These are phyloP conservation scores for Coemansia sp. DNA, from an alignment of 192 early-diverging fungal genomes.

Conservation along the genomic window DNA sequence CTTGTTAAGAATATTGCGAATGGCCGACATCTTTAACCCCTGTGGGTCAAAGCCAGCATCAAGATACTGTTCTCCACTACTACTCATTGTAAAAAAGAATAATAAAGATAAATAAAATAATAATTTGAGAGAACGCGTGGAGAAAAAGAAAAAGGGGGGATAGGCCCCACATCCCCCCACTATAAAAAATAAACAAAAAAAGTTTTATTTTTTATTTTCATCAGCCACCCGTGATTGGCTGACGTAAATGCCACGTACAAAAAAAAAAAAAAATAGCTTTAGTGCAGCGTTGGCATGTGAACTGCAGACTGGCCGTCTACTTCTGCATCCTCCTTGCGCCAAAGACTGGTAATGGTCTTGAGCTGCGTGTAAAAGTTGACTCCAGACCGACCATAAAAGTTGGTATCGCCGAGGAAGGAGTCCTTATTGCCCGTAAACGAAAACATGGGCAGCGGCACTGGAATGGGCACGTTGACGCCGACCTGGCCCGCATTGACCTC, in stretches of 20 bases:
- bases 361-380: constrained; percentile 86
- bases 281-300: constrained; percentile 85
- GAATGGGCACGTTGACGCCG: constrained; percentile 88
- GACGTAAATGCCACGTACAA: constrained; percentile 1
- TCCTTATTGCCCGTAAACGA: constrained; percentile 90
- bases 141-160: background rate
- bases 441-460: constrained; percentile 96
- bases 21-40: constrained; percentile 34
- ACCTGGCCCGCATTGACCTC: constrained; percentile 94
- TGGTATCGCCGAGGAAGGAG: constrained; percentile 90
- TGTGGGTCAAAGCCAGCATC: constrained; percentile 46
- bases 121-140: background rate
- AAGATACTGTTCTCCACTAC: constrained; percentile 28
- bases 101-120: constrained; percentile 5
- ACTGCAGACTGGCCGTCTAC: constrained; percentile 62
- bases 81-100: constrained; percentile 19
- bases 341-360: constrained; percentile 94
- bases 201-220: constrained; percentile 17
- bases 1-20: constrained; percentile 41
- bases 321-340: constrained; percentile 83
- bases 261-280: constrained; percentile 5
- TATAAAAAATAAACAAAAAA: background rate
- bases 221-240: constrained; percentile 1
- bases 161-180: too few species aligned
- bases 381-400: constrained; percentile 85